Conservation (phyloP, 2,329 filamentous ascomycete genomes). For the Tolypocladium ophioglossoides region DNA sequence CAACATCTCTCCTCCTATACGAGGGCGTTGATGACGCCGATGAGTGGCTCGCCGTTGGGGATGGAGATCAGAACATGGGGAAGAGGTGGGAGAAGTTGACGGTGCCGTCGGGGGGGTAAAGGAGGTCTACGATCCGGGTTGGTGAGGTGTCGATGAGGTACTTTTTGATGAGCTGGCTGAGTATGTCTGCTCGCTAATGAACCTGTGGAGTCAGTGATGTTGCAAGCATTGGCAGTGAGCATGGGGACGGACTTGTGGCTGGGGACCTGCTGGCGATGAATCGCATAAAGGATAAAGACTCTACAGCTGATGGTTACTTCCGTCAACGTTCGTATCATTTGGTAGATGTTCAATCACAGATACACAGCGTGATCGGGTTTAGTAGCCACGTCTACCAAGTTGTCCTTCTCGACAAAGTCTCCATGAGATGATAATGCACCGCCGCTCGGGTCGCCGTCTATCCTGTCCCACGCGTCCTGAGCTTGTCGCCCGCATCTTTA, state of each 20-base stretch:
- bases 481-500: conserved; percentile 56
- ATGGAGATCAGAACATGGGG: conserved; percentile 71
- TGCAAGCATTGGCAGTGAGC: too few relatives aligned
- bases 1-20: conserved; percentile 60
- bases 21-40: conserved; percentile 65
- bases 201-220: conserved; percentile 26
- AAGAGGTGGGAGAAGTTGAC: conserved; percentile 76
- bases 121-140: conserved; percentile 64
- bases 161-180: conserved; percentile 53
- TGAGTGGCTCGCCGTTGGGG: conserved; percentile 44
- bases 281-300: conserved; percentile 61
- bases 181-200: conserved; percentile 70
- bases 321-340: neutral
- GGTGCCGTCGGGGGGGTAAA: conserved; percentile 66
- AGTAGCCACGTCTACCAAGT: conserved; percentile 67
- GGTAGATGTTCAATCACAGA: too few relatives aligned
- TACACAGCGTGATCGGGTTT: conserved; percentile 61
- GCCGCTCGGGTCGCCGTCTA: conserved; percentile 10
- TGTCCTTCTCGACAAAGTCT: conserved; percentile 52
- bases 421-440: conserved; percentile 6
- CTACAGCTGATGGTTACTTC: conserved; percentile 43
- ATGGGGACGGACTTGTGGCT: conserved; percentile 45
- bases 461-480: conserved; percentile 40
- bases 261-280: conserved; percentile 52
- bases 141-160: conserved; percentile 55